Conservation (phyloP, 139 green algal genomes). For the Ostreobium quekettii region DNA sequence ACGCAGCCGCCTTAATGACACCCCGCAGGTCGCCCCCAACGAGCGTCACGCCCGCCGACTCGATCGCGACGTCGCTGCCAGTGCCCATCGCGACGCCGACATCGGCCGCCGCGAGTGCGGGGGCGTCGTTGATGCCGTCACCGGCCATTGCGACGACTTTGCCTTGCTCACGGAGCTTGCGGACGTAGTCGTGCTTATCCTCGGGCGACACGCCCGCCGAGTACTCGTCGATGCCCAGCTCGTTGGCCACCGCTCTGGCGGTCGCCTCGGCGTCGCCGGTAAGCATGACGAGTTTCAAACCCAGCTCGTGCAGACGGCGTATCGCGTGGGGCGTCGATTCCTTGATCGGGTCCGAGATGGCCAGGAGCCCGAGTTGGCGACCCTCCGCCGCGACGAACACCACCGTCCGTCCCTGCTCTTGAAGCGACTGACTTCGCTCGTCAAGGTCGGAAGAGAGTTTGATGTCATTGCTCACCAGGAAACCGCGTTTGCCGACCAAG, state of each 20-base stretch:
- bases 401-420: background rate
- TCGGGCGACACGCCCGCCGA: conserved; percentile 29
- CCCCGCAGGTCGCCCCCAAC: conserved; percentile 43
- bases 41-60: conserved; percentile 55
- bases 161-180: background rate
- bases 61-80: conserved; percentile 49
- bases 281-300: conserved; percentile 33
- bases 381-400: conserved; percentile 15
- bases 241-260: conserved; percentile 26
- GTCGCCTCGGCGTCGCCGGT: conserved; percentile 47
- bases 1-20: conserved; percentile 26
- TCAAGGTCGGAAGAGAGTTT: too few species aligned
- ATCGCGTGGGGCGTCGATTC: conserved; percentile 25
- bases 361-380: conserved; percentile 15
- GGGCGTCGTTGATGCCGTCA: conserved; percentile 64
- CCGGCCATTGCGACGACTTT: conserved; percentile 41
- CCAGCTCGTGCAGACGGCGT: conserved; percentile 22
- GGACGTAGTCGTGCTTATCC: conserved; percentile 40
- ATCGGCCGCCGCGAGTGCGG: conserved; percentile 37
- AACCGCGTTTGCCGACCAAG: conserved; percentile 15
- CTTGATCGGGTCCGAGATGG: conserved; percentile 17
- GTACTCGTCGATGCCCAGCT: conserved; percentile 31
- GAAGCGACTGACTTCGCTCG: conserved; percentile 29
- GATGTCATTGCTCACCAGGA: conserved; percentile 8
- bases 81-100: conserved; percentile 58